phyloP scores from a whole-genome alignment of 306 rosid species.

The Rosa rugosa region DNA sequence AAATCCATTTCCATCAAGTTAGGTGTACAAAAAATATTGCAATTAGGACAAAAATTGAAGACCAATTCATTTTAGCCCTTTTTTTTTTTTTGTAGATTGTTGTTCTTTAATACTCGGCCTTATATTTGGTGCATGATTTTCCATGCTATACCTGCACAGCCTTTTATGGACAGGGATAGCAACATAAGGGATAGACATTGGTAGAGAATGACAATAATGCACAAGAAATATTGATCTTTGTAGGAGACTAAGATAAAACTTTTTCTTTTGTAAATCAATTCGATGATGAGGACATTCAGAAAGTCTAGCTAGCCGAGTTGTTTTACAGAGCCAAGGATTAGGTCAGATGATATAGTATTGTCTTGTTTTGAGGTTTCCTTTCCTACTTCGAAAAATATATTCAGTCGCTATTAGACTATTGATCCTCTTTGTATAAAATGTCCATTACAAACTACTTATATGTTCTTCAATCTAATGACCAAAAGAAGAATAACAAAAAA shows the following conservation, averaged over 20 bases:
- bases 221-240: neutral
- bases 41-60: neutral
- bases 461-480: too few species aligned
- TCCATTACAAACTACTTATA: too few species aligned
- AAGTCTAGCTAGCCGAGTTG: neutral
- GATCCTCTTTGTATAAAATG: too few species aligned
- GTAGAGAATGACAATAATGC: neutral
- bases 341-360: neutral
- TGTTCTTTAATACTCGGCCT: neutral
- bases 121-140: neutral
- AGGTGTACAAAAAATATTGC: neutral
- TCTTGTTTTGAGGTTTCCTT: too few species aligned
- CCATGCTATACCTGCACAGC: neutral
- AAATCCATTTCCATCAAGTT: neutral
- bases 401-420: too few species aligned
- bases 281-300: neutral
- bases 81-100: too few species aligned
- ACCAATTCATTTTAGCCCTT: neutral
- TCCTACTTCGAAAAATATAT: too few species aligned
- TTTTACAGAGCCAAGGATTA: neutral
- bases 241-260: neutral
- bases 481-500: too few species aligned
- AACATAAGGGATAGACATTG: neutral
- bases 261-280: neutral
- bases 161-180: neutral